Conservation (phyloP, 2,329 filamentous ascomycete genomes). For the Exophiala viscosa region DNA sequence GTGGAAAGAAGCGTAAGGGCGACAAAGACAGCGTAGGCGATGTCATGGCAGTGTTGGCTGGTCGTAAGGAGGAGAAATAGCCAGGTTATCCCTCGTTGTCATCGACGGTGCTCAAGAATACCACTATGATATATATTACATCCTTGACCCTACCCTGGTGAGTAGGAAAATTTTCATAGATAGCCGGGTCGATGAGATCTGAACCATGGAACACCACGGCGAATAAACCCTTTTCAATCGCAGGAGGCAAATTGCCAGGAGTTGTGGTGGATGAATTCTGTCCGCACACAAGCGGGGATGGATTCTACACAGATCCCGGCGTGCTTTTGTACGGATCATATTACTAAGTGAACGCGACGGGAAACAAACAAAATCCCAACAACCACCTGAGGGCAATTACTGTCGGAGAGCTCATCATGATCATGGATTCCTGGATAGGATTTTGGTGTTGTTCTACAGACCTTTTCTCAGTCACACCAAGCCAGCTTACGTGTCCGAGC, state of each 20-base stretch:
- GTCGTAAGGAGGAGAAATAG: slow-evolving; percentile 41
- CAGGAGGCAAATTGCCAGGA: slow-evolving; percentile 1
- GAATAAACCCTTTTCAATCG: not conserved
- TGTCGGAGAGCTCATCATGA: too few species aligned
- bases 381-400: too few species aligned
- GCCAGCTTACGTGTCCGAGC: not conserved
- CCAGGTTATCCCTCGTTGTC: not conserved
- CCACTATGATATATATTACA: too few species aligned
- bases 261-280: not conserved
- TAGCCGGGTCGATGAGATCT: too few species aligned
- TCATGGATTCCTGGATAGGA: too few species aligned
- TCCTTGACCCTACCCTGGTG: too few species aligned
- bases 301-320: not conserved
- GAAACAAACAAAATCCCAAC: too few species aligned
- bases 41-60: slow-evolving; percentile 74
- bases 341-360: too few species aligned
- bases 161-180: too few species aligned
- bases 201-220: too few species aligned
- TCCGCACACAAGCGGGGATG: not conserved
- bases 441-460: too few species aligned
- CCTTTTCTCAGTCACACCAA: not conserved
- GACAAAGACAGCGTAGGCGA: slow-evolving; percentile 67
- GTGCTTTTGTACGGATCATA: not conserved
- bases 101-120: not conserved
- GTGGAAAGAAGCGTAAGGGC: slow-evolving; percentile 51